Percentiles rank a stretch among this genome's conserved stretches.
These are phyloP conservation scores for Sicyos edulis DNA, from an alignment of 306 rosid species.

Conservation along the genomic window DNA sequence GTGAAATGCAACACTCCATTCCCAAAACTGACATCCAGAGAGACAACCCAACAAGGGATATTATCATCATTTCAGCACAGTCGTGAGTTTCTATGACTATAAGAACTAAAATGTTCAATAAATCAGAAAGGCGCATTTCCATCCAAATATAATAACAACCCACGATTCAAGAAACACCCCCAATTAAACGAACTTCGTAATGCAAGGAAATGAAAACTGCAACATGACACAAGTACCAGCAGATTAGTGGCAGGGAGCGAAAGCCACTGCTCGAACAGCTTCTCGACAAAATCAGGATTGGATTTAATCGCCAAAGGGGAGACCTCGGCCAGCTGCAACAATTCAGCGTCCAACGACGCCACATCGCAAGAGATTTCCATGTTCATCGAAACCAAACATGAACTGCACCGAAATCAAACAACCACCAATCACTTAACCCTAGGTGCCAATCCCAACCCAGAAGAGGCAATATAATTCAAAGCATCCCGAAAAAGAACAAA, in stretches of 20 bases:
- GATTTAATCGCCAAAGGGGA: slow-evolving; percentile 75
- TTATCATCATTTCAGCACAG: neutral
- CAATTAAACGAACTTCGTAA: slow-evolving; percentile 3
- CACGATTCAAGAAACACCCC: slow-evolving; percentile 5
- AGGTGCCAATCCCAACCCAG: slow-evolving; percentile 26
- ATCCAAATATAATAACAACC: neutral
- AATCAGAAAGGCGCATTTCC: slow-evolving; percentile 1
- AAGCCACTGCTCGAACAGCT: slow-evolving; percentile 93
- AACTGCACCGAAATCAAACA: slow-evolving; percentile 23
- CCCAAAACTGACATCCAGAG: slow-evolving; percentile 10
- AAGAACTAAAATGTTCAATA: neutral
- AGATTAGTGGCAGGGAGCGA: slow-evolving; percentile 79
- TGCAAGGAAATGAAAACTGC: neutral
- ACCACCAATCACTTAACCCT: slow-evolving; percentile 10
- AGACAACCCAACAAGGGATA: neutral
- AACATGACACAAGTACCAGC: slow-evolving; percentile 42
- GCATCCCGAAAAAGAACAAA: slow-evolving; percentile 20
- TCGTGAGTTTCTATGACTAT: neutral
- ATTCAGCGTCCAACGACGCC: slow-evolving; percentile 80
- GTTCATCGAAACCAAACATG: slow-evolving; percentile 45
- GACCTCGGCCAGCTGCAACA: slow-evolving; percentile 82
- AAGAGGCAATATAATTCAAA: slow-evolving; percentile 22
- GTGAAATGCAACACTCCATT: neutral
- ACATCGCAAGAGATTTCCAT: slow-evolving; percentile 74
- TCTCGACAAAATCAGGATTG: slow-evolving; percentile 55